These are phyloP conservation scores for Ganoderma lingzhi DNA, from an alignment of 1,284 basidiomycete genomes.

Conservation along the genomic window DNA sequence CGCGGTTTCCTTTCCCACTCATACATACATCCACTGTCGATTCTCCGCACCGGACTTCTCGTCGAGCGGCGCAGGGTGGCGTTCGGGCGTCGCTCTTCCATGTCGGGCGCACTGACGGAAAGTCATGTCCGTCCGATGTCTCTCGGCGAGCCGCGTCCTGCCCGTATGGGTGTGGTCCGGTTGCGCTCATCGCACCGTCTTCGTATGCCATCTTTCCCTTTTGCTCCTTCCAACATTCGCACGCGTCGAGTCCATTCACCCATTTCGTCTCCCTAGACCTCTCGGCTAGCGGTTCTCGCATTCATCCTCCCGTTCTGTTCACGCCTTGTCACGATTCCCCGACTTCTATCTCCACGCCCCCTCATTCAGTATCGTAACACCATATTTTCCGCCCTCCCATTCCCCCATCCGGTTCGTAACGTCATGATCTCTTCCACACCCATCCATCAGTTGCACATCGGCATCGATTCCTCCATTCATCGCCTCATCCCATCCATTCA, in stretches of 20 bases:
- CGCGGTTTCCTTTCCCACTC: not conserved
- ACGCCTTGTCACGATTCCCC: conserved; percentile 11
- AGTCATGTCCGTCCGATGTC: conserved; percentile 15
- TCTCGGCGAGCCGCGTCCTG: not conserved
- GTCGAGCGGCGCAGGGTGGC: not conserved
- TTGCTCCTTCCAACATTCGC: conserved; percentile 4
- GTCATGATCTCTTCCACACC: conserved; percentile 9
- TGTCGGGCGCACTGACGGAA: conserved; percentile 11
- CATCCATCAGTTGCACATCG: conserved; percentile 9
- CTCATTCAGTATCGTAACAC: conserved; percentile 17
- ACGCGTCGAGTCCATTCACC: not conserved
- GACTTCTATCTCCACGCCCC: not conserved
- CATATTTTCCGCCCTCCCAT: conserved; percentile 21
- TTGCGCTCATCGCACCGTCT: not conserved
- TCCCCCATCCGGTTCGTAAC: conserved; percentile 8
- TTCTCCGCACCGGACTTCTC: not conserved
- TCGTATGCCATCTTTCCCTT: conserved; percentile 1
- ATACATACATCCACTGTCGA: not conserved
- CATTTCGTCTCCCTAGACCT: conserved; percentile 7
- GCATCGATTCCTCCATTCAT: conserved; percentile 7
- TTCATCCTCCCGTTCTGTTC: conserved; percentile 8
- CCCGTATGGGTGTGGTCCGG: not conserved
- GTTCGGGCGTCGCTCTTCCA: not conserved
- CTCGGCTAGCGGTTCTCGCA: conserved; percentile 9
- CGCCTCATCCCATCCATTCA: conserved; percentile 12